Conservation (phyloP, 257 asterid species). For the Ilex asprella region DNA sequence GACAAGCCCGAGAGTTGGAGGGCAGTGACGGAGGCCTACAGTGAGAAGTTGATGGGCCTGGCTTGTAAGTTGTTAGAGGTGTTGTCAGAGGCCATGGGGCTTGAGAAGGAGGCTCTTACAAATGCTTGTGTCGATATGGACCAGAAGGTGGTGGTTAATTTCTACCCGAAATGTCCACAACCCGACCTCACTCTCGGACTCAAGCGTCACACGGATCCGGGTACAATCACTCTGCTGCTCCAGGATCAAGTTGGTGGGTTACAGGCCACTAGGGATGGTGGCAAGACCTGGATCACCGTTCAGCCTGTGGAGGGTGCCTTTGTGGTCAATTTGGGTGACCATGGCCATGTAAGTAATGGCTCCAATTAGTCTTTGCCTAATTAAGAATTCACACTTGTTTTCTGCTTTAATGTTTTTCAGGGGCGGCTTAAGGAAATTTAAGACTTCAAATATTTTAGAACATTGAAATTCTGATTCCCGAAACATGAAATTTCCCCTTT, state of each 20-base stretch:
- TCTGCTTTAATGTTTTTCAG: too few relatives aligned
- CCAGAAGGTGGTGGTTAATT: constrained; percentile 80
- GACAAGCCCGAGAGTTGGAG: constrained; percentile 75
- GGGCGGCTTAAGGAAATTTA: too few relatives aligned
- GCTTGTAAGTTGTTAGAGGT: constrained; percentile 53
- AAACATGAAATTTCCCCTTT: too few relatives aligned
- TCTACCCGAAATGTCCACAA: constrained; percentile 86
- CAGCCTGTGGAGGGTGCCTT: constrained; percentile 80
- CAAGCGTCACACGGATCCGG: constrained; percentile 91
- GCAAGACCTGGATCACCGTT: constrained; percentile 85
- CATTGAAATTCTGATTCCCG: too few relatives aligned
- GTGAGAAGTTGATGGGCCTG: constrained; percentile 50
- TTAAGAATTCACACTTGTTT: too few relatives aligned
- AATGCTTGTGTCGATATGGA: constrained; percentile 83
- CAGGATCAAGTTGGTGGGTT: constrained; percentile 94
- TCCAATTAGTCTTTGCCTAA: not conserved
- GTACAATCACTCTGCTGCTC: constrained; percentile 67
- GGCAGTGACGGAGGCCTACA: constrained; percentile 42
- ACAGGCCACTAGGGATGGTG: constrained; percentile 84
- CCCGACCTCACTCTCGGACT: constrained; percentile 77
- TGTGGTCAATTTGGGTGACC: constrained; percentile 92
- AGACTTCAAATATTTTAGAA: too few relatives aligned
- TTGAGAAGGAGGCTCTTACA: constrained; percentile 57
- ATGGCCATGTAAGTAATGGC: constrained; percentile 52
- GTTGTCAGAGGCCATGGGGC: constrained; percentile 74